Conservation (phyloP, 1,139 yeast genomes). For the Scheffersomyces segobiensis region DNA sequence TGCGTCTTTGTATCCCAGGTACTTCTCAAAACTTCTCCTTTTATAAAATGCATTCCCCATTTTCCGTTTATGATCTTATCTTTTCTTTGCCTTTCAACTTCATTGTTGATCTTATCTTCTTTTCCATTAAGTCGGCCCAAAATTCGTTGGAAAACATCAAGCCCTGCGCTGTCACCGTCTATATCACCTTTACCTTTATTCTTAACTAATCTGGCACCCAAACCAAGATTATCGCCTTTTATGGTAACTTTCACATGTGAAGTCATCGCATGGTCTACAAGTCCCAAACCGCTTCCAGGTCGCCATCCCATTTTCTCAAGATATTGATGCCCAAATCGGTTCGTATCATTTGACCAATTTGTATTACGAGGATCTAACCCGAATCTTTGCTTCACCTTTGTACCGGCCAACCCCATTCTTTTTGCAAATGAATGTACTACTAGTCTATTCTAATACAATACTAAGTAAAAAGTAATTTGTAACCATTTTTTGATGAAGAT, state of each 20-base stretch:
- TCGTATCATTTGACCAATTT: constrained; percentile 86
- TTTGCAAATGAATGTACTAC: not conserved
- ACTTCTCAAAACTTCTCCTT: constrained; percentile 79
- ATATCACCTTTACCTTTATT: constrained; percentile 58
- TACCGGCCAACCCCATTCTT: constrained; percentile 85
- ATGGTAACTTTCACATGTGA: constrained; percentile 80
- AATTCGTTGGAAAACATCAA: constrained; percentile 89
- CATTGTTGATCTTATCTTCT: constrained; percentile 58
- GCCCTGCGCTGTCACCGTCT: constrained; percentile 83
- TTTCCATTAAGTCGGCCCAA: constrained; percentile 84
- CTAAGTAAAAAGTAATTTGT: not conserved
- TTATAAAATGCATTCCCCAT: constrained; percentile 85
- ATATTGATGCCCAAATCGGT: constrained; percentile 86
- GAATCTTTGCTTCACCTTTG: constrained; percentile 78
- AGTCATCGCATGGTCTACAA: constrained; percentile 61
- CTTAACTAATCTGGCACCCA: constrained; percentile 76
- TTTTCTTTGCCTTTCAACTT: constrained; percentile 64
- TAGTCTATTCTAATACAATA: not conserved
- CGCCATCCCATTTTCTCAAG: constrained; percentile 84
- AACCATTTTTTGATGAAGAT: not conserved
- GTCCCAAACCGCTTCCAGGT: constrained; percentile 88
- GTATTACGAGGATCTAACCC: constrained; percentile 95
- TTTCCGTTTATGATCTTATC: constrained; percentile 72
- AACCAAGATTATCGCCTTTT: constrained; percentile 80
- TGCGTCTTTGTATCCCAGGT: constrained; percentile 77